Conservation (phyloP, 2,329 filamentous ascomycete genomes). For the Venturia carpophila region DNA sequence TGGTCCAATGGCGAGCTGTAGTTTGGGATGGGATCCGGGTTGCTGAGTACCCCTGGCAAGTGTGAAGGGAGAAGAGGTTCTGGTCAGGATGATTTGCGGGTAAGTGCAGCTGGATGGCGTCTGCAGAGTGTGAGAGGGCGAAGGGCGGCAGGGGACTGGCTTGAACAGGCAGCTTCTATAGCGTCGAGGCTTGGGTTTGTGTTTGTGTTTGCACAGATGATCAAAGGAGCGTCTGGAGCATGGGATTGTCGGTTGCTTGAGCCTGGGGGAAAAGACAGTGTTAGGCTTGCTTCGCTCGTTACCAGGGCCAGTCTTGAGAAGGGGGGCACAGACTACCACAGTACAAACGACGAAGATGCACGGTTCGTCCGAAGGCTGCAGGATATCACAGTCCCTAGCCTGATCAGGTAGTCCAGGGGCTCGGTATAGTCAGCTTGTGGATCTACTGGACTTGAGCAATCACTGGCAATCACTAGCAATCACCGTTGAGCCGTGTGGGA, state of each 20-base stretch:
- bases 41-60: neutral
- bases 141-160: too few relatives aligned
- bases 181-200: neutral
- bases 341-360: neutral
- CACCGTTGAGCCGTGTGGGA: neutral
- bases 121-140: neutral
- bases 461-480: neutral
- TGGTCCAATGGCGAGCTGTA: neutral
- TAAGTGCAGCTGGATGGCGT: neutral
- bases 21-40: neutral
- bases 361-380: neutral
- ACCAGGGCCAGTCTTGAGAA: neutral
- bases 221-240: neutral
- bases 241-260: neutral
- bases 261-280: neutral
- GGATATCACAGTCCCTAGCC: neutral
- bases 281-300: neutral
- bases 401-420: neutral
- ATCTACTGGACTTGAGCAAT: neutral
- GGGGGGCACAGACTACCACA: constrained; percentile 2
- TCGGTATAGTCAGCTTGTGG: neutral
- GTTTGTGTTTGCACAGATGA: neutral
- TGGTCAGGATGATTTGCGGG: neutral
- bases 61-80: neutral
- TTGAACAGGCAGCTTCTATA: neutral